Base-by-base conservation (phyloP, 2,329 filamentous ascomycete genomes). In the Fusarium keratoplasticum region DNA sequence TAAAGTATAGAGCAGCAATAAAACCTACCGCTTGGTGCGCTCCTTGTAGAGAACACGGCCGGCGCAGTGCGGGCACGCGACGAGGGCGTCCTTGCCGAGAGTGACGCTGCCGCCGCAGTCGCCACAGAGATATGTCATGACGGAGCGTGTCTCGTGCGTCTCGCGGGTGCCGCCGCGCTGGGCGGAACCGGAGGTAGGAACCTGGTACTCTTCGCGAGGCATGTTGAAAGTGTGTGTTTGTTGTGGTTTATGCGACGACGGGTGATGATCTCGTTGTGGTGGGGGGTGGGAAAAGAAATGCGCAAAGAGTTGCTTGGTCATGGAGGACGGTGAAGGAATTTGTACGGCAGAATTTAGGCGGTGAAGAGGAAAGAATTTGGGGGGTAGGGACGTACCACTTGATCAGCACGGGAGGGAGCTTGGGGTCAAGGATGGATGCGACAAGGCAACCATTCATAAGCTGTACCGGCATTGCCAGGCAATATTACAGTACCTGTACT, bases 31-130 rank as follows among this genome's bases (percentile, higher is more conserved):
- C 89, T 97, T 98, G 52, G 96, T 99, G 81, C 96, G 87, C 90
- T 98, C 94, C 90, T 99, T 99, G 86, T 98, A 98, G 76, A 99
- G 86, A 71, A 99, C 95, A 75, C 96, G 92, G 80, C 98, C 96
- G 9, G 96, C 96, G 83, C 96, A 99, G 72, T 85, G 83, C 66
- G 83, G 82, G 75, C 84, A 84, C 25, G 83, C 83, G 59, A 85
- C 83, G n/a, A 90, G 87, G 58, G 88, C 89, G 68, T 86, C 85
- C 79, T 84, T 83, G 68, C 78, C 77, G 74, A 85, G 82, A 65
- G 81, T 81, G 70, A 83, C 82, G 79, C 78, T 80, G 62, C 81
- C 81, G 58, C 84, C 84, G 80, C 85, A 86, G 81, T 86, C 84
- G 73, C 84, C 84, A 80, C 84, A 85, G 58, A 84, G 77, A 75